Evolutionary conservation across 2,329 filamentous ascomycete species (phyloP).

Genomic region (Fusarium sp.): DNA sequence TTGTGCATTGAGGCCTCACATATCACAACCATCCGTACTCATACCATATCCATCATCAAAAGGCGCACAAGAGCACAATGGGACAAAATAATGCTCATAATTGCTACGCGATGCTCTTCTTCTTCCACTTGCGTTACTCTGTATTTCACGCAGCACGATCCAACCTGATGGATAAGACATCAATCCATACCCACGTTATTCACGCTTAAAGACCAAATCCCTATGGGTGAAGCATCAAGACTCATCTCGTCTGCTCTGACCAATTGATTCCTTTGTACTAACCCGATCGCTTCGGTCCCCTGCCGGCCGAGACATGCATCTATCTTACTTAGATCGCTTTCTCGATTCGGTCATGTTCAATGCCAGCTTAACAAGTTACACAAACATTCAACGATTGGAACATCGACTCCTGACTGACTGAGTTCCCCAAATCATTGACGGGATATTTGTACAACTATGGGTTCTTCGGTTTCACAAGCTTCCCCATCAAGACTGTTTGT

Average conservation of each 20-base stretch:
- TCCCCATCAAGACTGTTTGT: slow-evolving; percentile 31
- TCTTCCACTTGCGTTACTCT: slow-evolving; percentile 5
- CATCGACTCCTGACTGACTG: slow-evolving; percentile 15
- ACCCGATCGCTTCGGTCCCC: slow-evolving; percentile 39
- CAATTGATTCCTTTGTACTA: slow-evolving; percentile 36
- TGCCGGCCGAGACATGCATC: slow-evolving; percentile 46
- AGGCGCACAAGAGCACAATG: slow-evolving; percentile 5
- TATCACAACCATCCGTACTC: slow-evolving; percentile 17
- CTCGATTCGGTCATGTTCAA: slow-evolving; percentile 22
- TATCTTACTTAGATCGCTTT: slow-evolving; percentile 12
- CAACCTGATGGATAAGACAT: background rate
- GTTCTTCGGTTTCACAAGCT: slow-evolving; percentile 10
- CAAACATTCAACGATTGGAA: slow-evolving; percentile 9
- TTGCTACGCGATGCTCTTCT: slow-evolving; percentile 4
- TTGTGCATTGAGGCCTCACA: slow-evolving; percentile 27
- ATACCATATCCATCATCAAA: slow-evolving; percentile 11
- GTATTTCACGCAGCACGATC: background rate
- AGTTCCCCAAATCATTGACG: background rate
- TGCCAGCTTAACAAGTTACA: slow-evolving; percentile 25
- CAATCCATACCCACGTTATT: background rate
- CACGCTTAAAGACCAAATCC: background rate
- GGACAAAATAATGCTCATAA: slow-evolving; percentile 7
- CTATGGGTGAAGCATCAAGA: background rate
- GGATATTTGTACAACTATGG: slow-evolving; percentile 13
- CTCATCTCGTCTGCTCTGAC: slow-evolving; percentile 40